A percentile compares a stretch with the other conserved stretches of the same genome.
Evolutionary conservation across 2,329 filamentous ascomycete species (phyloP).

Genomic region (Hypocrella siamensis): DNA sequence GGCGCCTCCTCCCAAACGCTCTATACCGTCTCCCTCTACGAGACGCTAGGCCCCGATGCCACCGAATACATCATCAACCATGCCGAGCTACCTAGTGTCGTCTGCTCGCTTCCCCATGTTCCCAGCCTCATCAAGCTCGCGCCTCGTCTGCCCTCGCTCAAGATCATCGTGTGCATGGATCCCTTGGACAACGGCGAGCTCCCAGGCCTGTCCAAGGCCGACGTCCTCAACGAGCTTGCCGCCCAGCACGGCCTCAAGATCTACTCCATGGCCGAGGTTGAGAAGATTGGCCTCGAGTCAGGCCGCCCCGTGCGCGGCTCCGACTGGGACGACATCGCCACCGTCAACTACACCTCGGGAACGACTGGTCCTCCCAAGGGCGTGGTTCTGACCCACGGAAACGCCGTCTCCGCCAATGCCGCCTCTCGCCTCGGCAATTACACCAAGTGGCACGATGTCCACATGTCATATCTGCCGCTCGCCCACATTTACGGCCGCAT

Average conservation of each 20-base stretch:
- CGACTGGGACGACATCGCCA: conserved; percentile 59
- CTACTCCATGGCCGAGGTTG: conserved; percentile 65
- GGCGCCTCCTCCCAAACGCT: conserved; percentile 76
- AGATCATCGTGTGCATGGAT: conserved; percentile 79
- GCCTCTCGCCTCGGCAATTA: conserved; percentile 40
- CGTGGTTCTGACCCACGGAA: conserved; percentile 67
- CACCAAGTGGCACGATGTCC: conserved; percentile 38
- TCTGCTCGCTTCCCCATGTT: conserved; percentile 67
- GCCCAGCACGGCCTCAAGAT: conserved; percentile 60
- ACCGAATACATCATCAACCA: conserved; percentile 96
- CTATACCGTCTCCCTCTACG: conserved; percentile 87
- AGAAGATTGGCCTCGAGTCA: conserved; percentile 59
- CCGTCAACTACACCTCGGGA: conserved; percentile 83
- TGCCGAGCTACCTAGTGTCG: conserved; percentile 57
- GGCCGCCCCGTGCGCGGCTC: conserved; percentile 59
- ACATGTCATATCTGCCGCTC: conserved; percentile 78
- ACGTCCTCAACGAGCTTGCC: conserved; percentile 62
- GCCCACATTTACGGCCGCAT: conserved; percentile 90
- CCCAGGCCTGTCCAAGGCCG: conserved; percentile 61
- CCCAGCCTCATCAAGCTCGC: conserved; percentile 66
- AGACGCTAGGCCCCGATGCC: conserved; percentile 80
- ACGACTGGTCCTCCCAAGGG: conserved; percentile 75
- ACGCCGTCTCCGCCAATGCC: conserved; percentile 59
- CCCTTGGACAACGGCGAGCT: conserved; percentile 66
- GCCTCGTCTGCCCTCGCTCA: conserved; percentile 62